Evolutionary conservation across 495 filamentous ascomycete genomes (phyloP).

Genomic region (Astrothelium subdiscretum): DNA sequence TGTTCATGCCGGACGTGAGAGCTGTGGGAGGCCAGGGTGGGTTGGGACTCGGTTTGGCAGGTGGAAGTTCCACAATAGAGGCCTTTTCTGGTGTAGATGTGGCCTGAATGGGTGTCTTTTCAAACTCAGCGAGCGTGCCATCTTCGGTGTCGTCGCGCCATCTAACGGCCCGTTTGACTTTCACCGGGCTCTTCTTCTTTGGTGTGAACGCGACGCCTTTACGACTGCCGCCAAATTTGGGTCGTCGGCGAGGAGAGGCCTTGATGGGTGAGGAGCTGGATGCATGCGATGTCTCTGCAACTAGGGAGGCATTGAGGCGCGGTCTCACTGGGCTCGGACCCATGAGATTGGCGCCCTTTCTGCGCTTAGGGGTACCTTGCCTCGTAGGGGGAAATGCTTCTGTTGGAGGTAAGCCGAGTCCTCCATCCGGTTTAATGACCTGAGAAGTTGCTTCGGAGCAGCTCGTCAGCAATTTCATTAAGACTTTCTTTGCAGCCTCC

Average conservation of each 20-base stretch:
- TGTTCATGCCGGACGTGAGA: slow-evolving; percentile 3
- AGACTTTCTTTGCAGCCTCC: slow-evolving; percentile 62
- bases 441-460: slow-evolving; percentile 62
- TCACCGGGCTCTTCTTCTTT: slow-evolving; percentile 58
- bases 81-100: slow-evolving; percentile 39
- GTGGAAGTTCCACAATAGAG: slow-evolving; percentile 33
- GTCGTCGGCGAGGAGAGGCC: slow-evolving; percentile 65
- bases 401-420: slow-evolving; percentile 39
- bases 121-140: slow-evolving; percentile 73
- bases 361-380: slow-evolving; percentile 61
- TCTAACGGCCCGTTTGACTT: slow-evolving; percentile 64
- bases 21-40: background rate
- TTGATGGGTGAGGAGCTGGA: slow-evolving; percentile 46
- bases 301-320: slow-evolving; percentile 25
- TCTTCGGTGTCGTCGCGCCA: slow-evolving; percentile 88
- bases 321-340: slow-evolving; percentile 24
- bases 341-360: slow-evolving; percentile 42
- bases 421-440: slow-evolving; percentile 84
- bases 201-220: slow-evolving; percentile 78
- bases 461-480: slow-evolving; percentile 63
- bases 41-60: background rate
- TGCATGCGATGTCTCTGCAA: slow-evolving; percentile 27
- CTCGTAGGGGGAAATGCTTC: slow-evolving; percentile 56
- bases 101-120: slow-evolving; percentile 68
- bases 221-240: slow-evolving; percentile 50